phyloP scores from a whole-genome alignment of 306 rosid genomes.

The Lagenaria siceraria region DNA sequence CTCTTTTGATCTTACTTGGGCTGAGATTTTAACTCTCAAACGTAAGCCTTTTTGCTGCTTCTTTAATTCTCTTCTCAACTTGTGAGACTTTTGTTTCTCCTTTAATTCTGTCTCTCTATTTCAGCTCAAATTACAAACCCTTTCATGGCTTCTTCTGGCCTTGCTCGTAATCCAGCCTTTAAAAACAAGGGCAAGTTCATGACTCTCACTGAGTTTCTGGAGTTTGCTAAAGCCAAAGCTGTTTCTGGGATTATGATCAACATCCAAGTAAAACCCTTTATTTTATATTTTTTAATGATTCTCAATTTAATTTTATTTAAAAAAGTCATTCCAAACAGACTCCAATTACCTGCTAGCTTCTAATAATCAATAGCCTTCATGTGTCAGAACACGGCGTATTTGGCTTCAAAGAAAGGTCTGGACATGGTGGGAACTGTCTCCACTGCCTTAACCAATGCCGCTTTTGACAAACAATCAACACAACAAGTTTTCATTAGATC shows the following conservation, averaged over 20 bases:
- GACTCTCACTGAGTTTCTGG: conserved; percentile 60
- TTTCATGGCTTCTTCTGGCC: not conserved
- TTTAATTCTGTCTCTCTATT: not conserved
- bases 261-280: conserved; percentile 28
- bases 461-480: conserved; percentile 53
- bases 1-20: conserved; percentile 76
- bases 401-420: conserved; percentile 63
- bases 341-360: not conserved
- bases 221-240: conserved; percentile 65
- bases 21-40: conserved; percentile 53
- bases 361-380: not conserved
- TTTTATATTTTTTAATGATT: not conserved
- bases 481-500: conserved; percentile 63
- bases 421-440: conserved; percentile 49
- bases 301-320: no score
- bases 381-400: conserved; percentile 66
- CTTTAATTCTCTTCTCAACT: not conserved
- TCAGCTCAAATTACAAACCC: conserved; percentile 55
- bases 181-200: conserved; percentile 52
- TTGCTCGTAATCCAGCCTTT: conserved; percentile 55
- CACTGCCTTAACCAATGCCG: conserved; percentile 51
- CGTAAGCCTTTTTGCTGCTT: conserved; percentile 29
- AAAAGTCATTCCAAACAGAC: not conserved
- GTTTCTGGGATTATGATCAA: conserved; percentile 50
- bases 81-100: not conserved